Percentiles rank a stretch among this genome's conserved stretches.
These are phyloP conservation scores for Bipolaris victoriae DNA, from an alignment of 2,329 filamentous ascomycete genomes.

Conservation along the genomic window DNA sequence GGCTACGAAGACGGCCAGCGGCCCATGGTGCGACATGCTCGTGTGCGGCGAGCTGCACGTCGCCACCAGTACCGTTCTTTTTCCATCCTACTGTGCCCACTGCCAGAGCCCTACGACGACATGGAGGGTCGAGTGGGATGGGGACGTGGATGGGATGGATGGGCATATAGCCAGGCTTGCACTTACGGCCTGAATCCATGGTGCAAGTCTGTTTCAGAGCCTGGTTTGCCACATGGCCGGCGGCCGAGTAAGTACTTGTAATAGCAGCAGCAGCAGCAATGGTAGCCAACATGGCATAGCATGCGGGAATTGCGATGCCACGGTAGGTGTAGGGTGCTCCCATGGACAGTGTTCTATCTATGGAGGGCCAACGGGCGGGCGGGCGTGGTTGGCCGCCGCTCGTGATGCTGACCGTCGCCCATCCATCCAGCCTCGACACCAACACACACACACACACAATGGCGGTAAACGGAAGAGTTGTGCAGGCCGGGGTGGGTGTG, in stretches of 20 bases:
- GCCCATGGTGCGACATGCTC: conserved; percentile 45
- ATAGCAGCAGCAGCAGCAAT: not conserved
- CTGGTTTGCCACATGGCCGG: conserved; percentile 13
- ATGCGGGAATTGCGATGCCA: no score
- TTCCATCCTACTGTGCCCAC: not conserved
- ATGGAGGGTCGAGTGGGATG: conserved; percentile 14
- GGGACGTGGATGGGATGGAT: conserved; percentile 24
- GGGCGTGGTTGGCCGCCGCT: not conserved
- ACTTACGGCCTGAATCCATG: conserved; percentile 20
- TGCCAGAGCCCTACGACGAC: conserved; percentile 24
- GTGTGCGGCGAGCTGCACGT: conserved; percentile 31
- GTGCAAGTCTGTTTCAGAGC: conserved; percentile 37
- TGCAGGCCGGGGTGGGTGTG: conserved; percentile 37
- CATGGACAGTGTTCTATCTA: conserved; percentile 1
- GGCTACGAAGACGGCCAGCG: conserved; percentile 31
- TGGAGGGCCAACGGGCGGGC: conserved; percentile 27
- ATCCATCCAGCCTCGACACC: no score
- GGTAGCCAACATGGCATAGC: no score
- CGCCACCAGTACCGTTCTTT: conserved; percentile 24
- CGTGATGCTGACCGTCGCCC: conserved; percentile 1
- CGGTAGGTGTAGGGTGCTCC: not conserved
- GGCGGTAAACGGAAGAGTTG: conserved; percentile 27
- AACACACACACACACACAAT: not conserved
- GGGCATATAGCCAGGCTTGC: conserved; percentile 13
- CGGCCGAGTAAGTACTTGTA: not conserved